Percentiles rank a stretch among this genome's conserved stretches.
phyloP scores from a whole-genome alignment of 2,329 filamentous ascomycete genomes.

The Paecilomyces niveus region DNA sequence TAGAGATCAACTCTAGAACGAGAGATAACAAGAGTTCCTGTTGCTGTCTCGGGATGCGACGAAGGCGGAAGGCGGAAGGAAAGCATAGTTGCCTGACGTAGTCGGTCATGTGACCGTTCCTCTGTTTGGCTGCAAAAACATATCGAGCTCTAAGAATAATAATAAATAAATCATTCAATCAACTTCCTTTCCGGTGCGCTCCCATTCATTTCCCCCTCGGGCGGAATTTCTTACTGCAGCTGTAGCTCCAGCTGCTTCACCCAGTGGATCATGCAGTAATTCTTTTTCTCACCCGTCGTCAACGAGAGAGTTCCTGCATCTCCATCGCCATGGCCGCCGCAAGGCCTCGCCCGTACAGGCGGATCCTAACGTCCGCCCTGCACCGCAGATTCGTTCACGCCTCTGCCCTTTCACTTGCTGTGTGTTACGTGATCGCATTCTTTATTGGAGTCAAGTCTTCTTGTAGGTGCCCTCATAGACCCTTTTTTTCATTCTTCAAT shows the following conservation, averaged over 20 bases:
- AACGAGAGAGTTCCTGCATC: slow-evolving; percentile 16
- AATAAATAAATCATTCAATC: background rate
- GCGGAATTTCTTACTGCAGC: slow-evolving; percentile 2
- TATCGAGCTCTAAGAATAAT: background rate
- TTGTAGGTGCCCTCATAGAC: slow-evolving; percentile 44
- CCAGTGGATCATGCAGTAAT: slow-evolving; percentile 17
- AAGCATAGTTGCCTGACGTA: background rate
- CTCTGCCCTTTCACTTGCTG: slow-evolving; percentile 58
- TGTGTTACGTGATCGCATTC: slow-evolving; percentile 68
- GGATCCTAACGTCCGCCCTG: slow-evolving; percentile 82
- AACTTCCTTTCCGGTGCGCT: background rate
- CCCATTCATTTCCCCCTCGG: background rate
- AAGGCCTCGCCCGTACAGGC: slow-evolving; percentile 58
- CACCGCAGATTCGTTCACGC: slow-evolving; percentile 81
- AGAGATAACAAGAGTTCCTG: background rate
- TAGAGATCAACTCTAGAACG: background rate
- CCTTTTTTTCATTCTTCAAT: background rate
- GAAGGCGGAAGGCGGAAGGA: background rate
- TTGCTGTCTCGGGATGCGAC: slow-evolving; percentile 7
- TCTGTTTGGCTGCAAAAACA: background rate
- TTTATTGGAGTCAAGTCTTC: slow-evolving; percentile 63
- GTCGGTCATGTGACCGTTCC: background rate
- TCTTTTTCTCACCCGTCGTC: slow-evolving; percentile 9
- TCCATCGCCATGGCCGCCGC: slow-evolving; percentile 28
- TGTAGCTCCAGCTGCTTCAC: background rate